Base-by-base conservation (phyloP, 352 stramenopile species). In the Thalassiosira mediterranea region DNA sequence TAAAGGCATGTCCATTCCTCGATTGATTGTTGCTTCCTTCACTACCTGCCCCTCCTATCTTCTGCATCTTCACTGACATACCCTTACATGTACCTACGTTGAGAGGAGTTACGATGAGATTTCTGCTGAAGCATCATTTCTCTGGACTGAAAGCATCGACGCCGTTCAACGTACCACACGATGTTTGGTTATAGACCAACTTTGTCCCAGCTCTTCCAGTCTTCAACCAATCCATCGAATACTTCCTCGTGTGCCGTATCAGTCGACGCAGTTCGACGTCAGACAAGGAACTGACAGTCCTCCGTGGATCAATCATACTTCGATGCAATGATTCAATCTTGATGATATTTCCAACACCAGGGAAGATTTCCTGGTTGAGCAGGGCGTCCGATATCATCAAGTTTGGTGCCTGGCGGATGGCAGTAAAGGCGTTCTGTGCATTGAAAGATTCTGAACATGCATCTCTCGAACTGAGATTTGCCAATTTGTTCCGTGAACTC, bases 291-390 rank as follows among this genome's bases (percentile, higher is more conserved):
- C 42, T 61, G 0, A 86, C 60, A 7, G 49, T 58, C 64, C 69
- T 61, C 31, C 72, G 62, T 23, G 81, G 81, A 68, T 88, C 62
- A 54, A 88, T 66, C 54, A 63, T 63, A 7, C 58, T 47, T 29
- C 52, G 58, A 67, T 88, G 81, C 42, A 88, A 40, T 42, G 68
- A 83, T 72, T 88, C 81, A 26, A 84, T 76, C 59, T 88, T 88
- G 60, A 88, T 88, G 15, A 88, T 84, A 58, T 88, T 88, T 17
- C 81, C 81, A 60, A 86, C 62, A 23, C 81, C 81, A 15, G 81
- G 81, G 62, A 66, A 84, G 10, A 73, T 67, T 32, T 79, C 52
- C 72, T 88, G 81, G 73, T 88, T 76, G 0, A 88, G 62, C 15
- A 88, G 29, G 31, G 64, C 81, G 72, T 88, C 76, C 15, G 72